Evolutionary conservation across 106 monocot species (phyloP).

Genomic region (Acorus calamus): DNA sequence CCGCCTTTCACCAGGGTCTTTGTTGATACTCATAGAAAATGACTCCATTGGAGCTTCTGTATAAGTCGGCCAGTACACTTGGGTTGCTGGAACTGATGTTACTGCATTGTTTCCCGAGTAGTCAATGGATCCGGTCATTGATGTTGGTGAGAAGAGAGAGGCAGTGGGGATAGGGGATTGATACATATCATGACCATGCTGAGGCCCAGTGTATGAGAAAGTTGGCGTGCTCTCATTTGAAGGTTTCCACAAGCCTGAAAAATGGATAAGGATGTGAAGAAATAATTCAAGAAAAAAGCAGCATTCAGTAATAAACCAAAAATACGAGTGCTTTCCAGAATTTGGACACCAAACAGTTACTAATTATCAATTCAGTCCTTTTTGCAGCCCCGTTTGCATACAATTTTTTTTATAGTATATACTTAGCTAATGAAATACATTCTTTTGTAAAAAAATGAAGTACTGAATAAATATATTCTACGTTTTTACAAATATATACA

Average conservation of each 20-base stretch:
- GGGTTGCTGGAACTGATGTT: constrained; percentile 11
- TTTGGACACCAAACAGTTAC: no score
- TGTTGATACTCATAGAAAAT: constrained; percentile 20
- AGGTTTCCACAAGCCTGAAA: constrained; percentile 57
- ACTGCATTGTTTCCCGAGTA: constrained; percentile 15
- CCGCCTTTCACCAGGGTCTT: constrained; percentile 30
- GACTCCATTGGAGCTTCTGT: constrained; percentile 28
- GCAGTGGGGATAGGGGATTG: constrained; percentile 8
- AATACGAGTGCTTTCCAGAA: no score
- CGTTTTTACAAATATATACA: no score
- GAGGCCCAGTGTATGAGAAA: constrained; percentile 32
- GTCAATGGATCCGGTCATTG: constrained; percentile 11
- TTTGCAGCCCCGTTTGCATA: no score
- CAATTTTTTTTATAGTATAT: no score
- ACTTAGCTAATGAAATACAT: no score
- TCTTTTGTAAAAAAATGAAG: no score
- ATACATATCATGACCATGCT: constrained; percentile 24
- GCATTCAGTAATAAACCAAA: no score
- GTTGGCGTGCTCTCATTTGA: constrained; percentile 29
- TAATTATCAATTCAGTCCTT: no score
- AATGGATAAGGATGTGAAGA: background rate
- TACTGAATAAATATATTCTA: no score
- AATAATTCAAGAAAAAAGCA: background rate
- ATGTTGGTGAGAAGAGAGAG: constrained; percentile 25
- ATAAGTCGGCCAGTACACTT: constrained; percentile 34